Conservation (phyloP, 805 yeast species). For the Clavispora phyllophila region DNA sequence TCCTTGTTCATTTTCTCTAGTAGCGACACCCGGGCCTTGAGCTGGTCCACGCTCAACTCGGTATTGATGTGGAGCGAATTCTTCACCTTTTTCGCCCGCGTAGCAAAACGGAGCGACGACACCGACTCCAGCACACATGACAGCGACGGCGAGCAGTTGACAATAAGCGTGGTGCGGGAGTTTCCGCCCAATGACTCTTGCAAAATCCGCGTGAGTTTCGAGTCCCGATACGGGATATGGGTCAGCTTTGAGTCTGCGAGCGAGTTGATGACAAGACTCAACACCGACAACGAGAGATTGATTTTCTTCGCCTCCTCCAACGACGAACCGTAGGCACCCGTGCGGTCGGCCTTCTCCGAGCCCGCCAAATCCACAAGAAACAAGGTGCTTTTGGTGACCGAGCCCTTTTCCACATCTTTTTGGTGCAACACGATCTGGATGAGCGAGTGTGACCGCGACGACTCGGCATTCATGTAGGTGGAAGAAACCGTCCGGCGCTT, state of each 20-base stretch:
- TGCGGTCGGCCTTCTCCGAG: slow-evolving; percentile 71
- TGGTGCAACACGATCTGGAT: slow-evolving; percentile 67
- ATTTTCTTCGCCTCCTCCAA: slow-evolving; percentile 82
- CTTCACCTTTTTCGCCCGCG: slow-evolving; percentile 62
- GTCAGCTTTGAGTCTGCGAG: slow-evolving; percentile 63
- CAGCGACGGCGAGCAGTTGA: slow-evolving; percentile 65
- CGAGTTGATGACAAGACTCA: slow-evolving; percentile 78
- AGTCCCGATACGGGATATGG: slow-evolving; percentile 72
- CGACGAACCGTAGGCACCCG: slow-evolving; percentile 72
- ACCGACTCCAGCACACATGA: slow-evolving; percentile 59
- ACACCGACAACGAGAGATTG: slow-evolving; percentile 68
- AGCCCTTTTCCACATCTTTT: slow-evolving; percentile 48
- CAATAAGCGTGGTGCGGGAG: slow-evolving; percentile 66
- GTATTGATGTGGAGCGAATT: slow-evolving; percentile 63
- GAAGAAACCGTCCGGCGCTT: slow-evolving; percentile 50
- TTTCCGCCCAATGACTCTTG: slow-evolving; percentile 83
- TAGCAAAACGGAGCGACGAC: slow-evolving; percentile 70
- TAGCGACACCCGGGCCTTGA: slow-evolving; percentile 36
- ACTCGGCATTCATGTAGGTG: slow-evolving; percentile 67
- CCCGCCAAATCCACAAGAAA: slow-evolving; percentile 85
- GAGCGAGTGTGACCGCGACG: slow-evolving; percentile 78
- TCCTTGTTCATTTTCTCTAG: slow-evolving; percentile 31
- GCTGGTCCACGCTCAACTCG: slow-evolving; percentile 48
- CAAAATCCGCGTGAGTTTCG: slow-evolving; percentile 70
- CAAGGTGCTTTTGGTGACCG: slow-evolving; percentile 56